phyloP scores from a whole-genome alignment of 2,329 filamentous ascomycete genomes.

The Fusarium kyushuense region DNA sequence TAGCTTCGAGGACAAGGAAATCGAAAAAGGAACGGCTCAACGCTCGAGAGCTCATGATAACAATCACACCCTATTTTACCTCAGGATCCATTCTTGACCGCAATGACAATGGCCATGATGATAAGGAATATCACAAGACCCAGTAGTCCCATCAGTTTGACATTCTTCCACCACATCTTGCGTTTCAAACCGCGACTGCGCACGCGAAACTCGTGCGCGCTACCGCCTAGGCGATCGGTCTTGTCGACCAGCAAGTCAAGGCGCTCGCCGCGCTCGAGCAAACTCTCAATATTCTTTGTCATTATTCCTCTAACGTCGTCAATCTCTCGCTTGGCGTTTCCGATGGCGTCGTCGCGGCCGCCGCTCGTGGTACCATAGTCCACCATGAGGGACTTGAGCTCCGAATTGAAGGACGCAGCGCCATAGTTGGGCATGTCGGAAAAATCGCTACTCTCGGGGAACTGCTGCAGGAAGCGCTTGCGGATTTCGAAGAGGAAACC shows the following conservation, averaged over 20 bases:
- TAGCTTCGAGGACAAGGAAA: slow-evolving; percentile 35
- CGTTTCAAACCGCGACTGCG: slow-evolving; percentile 87
- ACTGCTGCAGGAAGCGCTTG: slow-evolving; percentile 82
- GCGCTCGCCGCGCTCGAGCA: slow-evolving; percentile 90
- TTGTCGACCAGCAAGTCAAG: slow-evolving; percentile 96
- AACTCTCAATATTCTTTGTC: slow-evolving; percentile 93
- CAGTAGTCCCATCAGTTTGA: slow-evolving; percentile 89
- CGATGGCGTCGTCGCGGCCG: slow-evolving; percentile 83
- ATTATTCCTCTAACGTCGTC: slow-evolving; percentile 93
- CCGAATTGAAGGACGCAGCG: slow-evolving; percentile 85
- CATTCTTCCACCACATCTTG: slow-evolving; percentile 99
- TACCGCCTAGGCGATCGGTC: slow-evolving; percentile 90
- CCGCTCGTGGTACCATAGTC: slow-evolving; percentile 84
- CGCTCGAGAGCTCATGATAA: slow-evolving; percentile 11
- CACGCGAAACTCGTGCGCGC: slow-evolving; percentile 89
- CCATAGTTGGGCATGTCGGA: slow-evolving; percentile 87
- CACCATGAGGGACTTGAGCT: slow-evolving; percentile 81
- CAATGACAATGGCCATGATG: slow-evolving; percentile 66
- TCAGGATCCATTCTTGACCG: slow-evolving; percentile 59
- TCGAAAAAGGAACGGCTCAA: slow-evolving; percentile 34
- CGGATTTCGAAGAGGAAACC: slow-evolving; percentile 93
- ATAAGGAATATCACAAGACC: slow-evolving; percentile 74
- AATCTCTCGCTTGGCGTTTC: slow-evolving; percentile 88
- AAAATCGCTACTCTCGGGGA: slow-evolving; percentile 77
- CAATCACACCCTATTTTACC: background rate